These are phyloP conservation scores for Gymnopilus dilepis DNA, from an alignment of 768 basidiomycete species.

Conservation along the genomic window DNA sequence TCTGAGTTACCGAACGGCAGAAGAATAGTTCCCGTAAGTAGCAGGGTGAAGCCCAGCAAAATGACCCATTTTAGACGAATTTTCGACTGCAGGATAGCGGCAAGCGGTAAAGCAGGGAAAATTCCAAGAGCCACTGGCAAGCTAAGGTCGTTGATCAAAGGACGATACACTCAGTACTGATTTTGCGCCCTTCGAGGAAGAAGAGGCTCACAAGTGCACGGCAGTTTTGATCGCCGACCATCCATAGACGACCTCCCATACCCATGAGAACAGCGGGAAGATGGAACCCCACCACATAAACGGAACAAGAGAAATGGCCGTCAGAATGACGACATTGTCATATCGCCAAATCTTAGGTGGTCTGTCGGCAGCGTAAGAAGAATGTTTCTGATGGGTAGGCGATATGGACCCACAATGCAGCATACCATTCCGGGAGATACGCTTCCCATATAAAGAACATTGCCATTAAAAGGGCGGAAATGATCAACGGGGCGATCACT, in stretches of 20 bases:
- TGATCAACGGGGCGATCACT: constrained; percentile 51
- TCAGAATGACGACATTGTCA: constrained; percentile 45
- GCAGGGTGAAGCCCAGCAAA: constrained; percentile 43
- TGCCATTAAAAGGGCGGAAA: constrained; percentile 45
- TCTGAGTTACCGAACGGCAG: constrained; percentile 46
- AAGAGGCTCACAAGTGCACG: constrained; percentile 46
- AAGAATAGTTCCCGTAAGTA: constrained; percentile 44
- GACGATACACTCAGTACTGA: constrained; percentile 11
- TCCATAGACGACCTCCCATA: constrained; percentile 47
- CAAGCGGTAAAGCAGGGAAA: constrained; percentile 43
- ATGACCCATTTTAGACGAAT: constrained; percentile 51
- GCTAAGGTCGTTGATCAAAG: constrained; percentile 26
- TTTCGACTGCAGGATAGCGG: constrained; percentile 39
- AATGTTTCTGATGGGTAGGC: not conserved
- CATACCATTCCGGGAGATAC: constrained; percentile 40
- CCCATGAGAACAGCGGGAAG: constrained; percentile 38
- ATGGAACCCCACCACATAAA: constrained; percentile 44
- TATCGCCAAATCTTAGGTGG: constrained; percentile 50
- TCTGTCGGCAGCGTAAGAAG: constrained; percentile 22
- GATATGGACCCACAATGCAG: constrained; percentile 43
- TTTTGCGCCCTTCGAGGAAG: constrained; percentile 4
- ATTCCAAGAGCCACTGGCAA: constrained; percentile 47
- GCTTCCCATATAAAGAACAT: constrained; percentile 60
- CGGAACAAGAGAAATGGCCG: constrained; percentile 42
- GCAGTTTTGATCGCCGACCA: constrained; percentile 47